phyloP scores from a whole-genome alignment of 2,329 filamentous ascomycete genomes.

The Boeremia exigua region DNA sequence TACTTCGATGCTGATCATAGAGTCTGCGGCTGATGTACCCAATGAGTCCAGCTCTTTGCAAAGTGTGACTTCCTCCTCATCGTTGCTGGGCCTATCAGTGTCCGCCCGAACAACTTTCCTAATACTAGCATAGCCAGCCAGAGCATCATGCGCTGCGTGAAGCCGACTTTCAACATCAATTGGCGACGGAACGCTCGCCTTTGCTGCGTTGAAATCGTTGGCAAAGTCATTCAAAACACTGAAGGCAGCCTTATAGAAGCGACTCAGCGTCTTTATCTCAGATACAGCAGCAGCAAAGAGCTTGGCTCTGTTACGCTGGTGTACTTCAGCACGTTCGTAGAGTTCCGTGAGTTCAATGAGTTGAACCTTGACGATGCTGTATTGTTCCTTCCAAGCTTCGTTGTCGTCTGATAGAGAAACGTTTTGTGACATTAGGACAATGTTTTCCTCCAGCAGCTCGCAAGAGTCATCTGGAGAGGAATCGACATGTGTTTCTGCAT shows the following conservation, averaged over 20 bases:
- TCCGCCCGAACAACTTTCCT: constrained; percentile 1
- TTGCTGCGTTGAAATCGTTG: neutral
- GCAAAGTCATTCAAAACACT: neutral
- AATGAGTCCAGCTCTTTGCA: constrained; percentile 4
- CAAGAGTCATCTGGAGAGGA: neutral
- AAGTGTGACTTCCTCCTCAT: neutral
- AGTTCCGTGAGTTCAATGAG: neutral
- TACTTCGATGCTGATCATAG: neutral
- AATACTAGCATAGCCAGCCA: neutral
- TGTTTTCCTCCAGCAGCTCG: neutral
- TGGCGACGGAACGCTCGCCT: neutral
- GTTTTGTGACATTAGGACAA: neutral
- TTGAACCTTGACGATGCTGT: neutral
- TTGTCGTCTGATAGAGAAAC: neutral
- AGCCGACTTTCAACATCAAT: neutral
- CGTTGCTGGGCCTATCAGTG: neutral
- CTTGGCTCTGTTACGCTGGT: neutral
- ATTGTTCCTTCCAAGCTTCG: constrained; percentile 1
- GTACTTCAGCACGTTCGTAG: neutral
- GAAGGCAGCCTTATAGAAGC: neutral
- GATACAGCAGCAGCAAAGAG: neutral
- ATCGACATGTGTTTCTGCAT: neutral
- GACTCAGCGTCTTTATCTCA: constrained; percentile 8
- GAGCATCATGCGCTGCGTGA: constrained; percentile 1
- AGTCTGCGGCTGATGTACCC: neutral